Evolutionary conservation across 2,329 filamentous ascomycete species (phyloP), one percentile per base, ranked within the genome.

Genomic region (Penicillium sp.): DNA sequence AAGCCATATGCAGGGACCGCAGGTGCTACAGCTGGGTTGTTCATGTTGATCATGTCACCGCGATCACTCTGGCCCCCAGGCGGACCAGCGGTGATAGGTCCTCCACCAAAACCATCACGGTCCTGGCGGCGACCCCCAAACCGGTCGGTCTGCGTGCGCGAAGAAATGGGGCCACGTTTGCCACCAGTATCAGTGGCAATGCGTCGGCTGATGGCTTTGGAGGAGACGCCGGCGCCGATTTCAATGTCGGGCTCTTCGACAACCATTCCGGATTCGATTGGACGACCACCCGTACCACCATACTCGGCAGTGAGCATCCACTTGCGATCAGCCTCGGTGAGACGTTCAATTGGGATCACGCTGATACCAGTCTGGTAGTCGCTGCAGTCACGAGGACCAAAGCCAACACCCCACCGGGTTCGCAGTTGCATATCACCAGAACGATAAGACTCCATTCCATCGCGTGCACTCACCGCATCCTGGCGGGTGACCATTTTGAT

Each of bases 241-340:
- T 98, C 93, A 56, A 98, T 98, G 61, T 98, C 93, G 3, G 93
- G 93, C 68, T 98, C 93, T 64, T 98, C 93, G 17, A 98, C 86
- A 5, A 90, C 85, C 70, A 98, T 80, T 28, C 90, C 89, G 10
- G 79, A 74, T 59, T 89, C 84, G 45, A 98, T 87, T 2, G 81
- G 72, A 41, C 79, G 78, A 39, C 91, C 93, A 41, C 91, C 93
- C 47, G 87, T 95, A 39, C 93, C 93, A 51, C 93, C 93, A 61
- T 84, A 95, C 51, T 94, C 87, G 9, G 93, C 94, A 23, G 83
- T 95, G 50, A 95, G 70, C 76, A 97, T 88, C 93, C 93, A 98
- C 68, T 97, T 96, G 47, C 87, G 81, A 69, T 98, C 93, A 17
- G 93, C 93, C 54, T 98, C 93, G 2, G 93, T 98, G 41, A 98